Percentiles rank a stretch among this genome's conserved stretches.
These are phyloP conservation scores for Silybum marianum DNA, from an alignment of 129 eudicot species.

Conservation along the genomic window DNA sequence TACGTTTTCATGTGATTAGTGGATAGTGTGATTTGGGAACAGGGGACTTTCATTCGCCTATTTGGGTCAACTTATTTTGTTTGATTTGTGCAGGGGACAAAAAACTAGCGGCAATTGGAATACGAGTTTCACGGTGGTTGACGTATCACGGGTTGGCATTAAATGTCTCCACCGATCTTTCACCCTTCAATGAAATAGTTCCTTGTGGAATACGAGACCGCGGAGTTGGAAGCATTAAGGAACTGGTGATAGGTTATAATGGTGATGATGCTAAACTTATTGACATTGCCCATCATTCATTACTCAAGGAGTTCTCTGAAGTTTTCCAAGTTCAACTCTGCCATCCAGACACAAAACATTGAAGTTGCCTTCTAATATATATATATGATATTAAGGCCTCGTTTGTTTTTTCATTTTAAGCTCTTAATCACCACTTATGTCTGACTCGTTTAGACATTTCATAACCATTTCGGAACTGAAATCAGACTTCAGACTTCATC, in stretches of 20 bases:
- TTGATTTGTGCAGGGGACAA: constrained; percentile 51
- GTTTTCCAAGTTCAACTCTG: constrained; percentile 68
- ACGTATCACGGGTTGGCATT: constrained; percentile 85
- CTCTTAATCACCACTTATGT: too few species aligned
- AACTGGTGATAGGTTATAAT: constrained; percentile 27
- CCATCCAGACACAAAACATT: not conserved
- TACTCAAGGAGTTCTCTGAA: constrained; percentile 65
- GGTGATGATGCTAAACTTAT: constrained; percentile 51
- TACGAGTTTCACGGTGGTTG: constrained; percentile 76
- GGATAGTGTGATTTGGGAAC: not conserved
- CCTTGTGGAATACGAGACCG: constrained; percentile 87
- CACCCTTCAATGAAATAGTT: constrained; percentile 60
- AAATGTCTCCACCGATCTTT: constrained; percentile 63
- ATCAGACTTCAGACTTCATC: too few species aligned
- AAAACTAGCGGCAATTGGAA: constrained; percentile 83
- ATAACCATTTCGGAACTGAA: too few species aligned
- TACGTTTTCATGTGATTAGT: too few species aligned
- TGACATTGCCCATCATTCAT: constrained; percentile 50
- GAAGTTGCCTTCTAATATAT: not conserved
- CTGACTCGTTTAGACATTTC: too few species aligned
- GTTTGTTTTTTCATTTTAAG: too few species aligned
- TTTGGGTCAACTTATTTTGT: not conserved
- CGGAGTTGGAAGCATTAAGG: constrained; percentile 81
- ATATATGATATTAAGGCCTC: too few species aligned
- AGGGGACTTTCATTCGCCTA: not conserved